Conservation (phyloP, 2,329 filamentous ascomycete genomes). For the Colletotrichum sp. region DNA sequence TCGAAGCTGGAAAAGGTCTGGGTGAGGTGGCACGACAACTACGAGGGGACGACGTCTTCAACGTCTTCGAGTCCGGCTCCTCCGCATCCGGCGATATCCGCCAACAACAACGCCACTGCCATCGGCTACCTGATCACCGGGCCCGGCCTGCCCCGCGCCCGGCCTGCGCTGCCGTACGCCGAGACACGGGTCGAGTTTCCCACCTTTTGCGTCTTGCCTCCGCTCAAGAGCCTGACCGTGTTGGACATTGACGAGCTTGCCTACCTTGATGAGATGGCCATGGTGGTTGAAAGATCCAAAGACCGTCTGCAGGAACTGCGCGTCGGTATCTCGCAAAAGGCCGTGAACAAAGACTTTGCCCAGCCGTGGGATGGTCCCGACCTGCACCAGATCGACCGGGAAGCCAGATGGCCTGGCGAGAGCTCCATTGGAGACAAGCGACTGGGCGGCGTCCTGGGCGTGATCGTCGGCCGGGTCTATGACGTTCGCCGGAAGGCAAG, state of each 20-base stretch:
- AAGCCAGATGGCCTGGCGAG: slow-evolving; percentile 60
- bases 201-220: slow-evolving; percentile 78
- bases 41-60: slow-evolving; percentile 43
- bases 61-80: slow-evolving; percentile 33
- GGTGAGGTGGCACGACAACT: slow-evolving; percentile 85
- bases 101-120: slow-evolving; percentile 43
- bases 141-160: slow-evolving; percentile 31
- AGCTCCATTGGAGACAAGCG: slow-evolving; percentile 66
- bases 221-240: slow-evolving; percentile 76
- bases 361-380: slow-evolving; percentile 67
- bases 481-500: slow-evolving; percentile 50
- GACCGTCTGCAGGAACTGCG: slow-evolving; percentile 72
- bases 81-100: slow-evolving; percentile 28
- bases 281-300: slow-evolving; percentile 75
- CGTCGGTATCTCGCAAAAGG: slow-evolving; percentile 69
- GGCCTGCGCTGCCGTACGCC: slow-evolving; percentile 50
- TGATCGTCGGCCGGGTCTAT: slow-evolving; percentile 71
- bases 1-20: slow-evolving; percentile 77
- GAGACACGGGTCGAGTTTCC: slow-evolving; percentile 75
- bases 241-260: slow-evolving; percentile 83
- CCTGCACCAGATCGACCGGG: slow-evolving; percentile 69
- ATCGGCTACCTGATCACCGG: slow-evolving; percentile 43
- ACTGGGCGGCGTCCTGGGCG: slow-evolving; percentile 71
- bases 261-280: slow-evolving; percentile 83
- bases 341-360: slow-evolving; percentile 55